phyloP scores from a whole-genome alignment of 257 asterid genomes.

The Solanum commersonii region DNA sequence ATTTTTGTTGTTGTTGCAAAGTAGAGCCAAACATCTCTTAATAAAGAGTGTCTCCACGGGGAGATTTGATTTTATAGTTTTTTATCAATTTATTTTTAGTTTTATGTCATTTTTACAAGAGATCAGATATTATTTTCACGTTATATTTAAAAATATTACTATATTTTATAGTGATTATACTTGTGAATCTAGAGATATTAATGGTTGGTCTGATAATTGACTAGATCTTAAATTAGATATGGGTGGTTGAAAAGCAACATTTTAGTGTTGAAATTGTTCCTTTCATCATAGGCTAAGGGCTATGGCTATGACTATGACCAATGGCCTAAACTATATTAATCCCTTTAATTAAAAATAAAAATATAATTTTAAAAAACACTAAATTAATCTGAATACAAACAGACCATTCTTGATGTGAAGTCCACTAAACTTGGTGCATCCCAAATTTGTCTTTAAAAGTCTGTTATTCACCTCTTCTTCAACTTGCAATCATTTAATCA shows the following conservation, averaged over 20 bases:
- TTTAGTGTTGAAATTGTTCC: background rate
- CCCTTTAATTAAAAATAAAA: background rate
- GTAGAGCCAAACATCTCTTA: background rate
- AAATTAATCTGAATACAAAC: background rate
- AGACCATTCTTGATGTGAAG: background rate
- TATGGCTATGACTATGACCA: background rate
- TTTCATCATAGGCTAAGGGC: background rate
- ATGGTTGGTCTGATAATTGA: background rate
- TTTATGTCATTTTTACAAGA: too few relatives aligned
- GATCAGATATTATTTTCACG: too few relatives aligned
- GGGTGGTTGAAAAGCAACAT: background rate
- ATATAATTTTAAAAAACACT: background rate
- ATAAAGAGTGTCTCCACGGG: background rate
- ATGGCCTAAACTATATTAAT: background rate
- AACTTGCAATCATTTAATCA: background rate
- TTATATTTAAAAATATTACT: too few relatives aligned
- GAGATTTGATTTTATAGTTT: background rate
- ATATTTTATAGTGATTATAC: constrained; percentile 5
- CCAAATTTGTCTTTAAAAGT: background rate
- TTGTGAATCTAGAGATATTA: constrained; percentile 31
- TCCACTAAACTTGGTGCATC: background rate
- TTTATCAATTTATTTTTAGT: too few relatives aligned
- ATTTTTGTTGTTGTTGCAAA: background rate
- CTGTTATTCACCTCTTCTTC: background rate
- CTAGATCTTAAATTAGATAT: background rate